Percentiles rank a stretch among this genome's conserved stretches.
Conservation (phyloP, 208 protist genomes). For the Balamuthia mandrillaris region DNA sequence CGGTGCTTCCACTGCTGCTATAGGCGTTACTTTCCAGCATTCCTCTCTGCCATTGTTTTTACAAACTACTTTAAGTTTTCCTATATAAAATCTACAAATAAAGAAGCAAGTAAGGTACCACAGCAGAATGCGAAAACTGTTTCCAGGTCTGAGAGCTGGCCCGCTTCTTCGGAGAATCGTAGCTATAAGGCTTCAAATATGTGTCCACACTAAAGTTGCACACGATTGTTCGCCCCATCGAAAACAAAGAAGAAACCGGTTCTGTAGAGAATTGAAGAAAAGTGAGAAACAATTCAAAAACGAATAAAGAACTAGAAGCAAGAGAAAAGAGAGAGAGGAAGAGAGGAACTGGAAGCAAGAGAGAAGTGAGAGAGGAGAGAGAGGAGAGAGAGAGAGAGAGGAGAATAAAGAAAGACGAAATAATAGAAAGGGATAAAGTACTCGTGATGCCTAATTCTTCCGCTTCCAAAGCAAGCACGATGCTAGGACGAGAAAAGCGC, state of each 20-base stretch:
- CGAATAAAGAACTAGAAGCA: neutral
- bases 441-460: constrained; percentile 8
- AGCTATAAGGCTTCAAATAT: no score
- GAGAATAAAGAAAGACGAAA: neutral
- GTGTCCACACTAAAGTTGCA: constrained; percentile 23
- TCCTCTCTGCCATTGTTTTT: no score
- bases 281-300: neutral
- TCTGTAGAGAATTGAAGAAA: neutral
- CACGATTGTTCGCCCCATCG: constrained; percentile 15
- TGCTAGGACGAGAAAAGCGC: neutral
- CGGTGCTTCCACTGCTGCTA: no score
- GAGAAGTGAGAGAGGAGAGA: no score
- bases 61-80: no score
- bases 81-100: no score
- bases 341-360: neutral
- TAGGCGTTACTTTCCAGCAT: no score
- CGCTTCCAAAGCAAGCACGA: neutral
- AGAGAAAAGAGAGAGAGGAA: neutral
- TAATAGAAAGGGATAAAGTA: no score
- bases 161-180: no score
- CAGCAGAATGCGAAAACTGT: no score
- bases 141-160: no score
- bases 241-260: neutral
- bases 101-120: no score
- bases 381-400: neutral